phyloP scores from a whole-genome alignment of 202 grass and related monocot genomes.

The Elaeis oleifera region DNA sequence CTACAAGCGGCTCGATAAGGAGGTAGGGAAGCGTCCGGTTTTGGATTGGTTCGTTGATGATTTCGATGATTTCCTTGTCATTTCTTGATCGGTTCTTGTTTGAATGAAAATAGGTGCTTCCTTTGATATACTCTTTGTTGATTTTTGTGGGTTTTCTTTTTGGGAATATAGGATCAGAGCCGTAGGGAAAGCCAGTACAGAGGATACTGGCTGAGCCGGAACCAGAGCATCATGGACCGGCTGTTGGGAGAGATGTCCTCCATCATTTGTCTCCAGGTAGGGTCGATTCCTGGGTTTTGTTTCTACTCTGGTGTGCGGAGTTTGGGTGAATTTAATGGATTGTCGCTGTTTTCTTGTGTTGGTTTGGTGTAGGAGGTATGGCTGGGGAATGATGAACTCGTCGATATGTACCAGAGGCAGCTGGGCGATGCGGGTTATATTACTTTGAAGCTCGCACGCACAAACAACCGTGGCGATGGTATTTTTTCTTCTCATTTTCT shows the following conservation, averaged over 20 bases:
- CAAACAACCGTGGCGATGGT: constrained; percentile 22
- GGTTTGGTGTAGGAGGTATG: constrained; percentile 6
- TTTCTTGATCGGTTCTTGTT: no score
- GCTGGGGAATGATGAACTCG: constrained; percentile 20
- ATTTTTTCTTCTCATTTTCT: not conserved
- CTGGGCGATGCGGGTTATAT: constrained; percentile 11
- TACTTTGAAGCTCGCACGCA: constrained; percentile 8
- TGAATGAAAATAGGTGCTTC: no score
- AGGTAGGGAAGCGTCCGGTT: not conserved
- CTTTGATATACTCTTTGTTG: no score
- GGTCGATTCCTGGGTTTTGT: not conserved
- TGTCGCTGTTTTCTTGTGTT: not conserved
- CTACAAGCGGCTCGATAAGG: constrained; percentile 26
- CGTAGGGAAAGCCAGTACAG: constrained; percentile 16
- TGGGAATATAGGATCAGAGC: constrained; percentile 7
- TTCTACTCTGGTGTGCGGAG: no score
- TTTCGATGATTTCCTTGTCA: no score
- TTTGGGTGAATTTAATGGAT: not conserved
- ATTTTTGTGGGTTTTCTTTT: no score
- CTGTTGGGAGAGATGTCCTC: constrained; percentile 16
- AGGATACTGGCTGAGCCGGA: constrained; percentile 15
- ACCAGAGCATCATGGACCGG: constrained; percentile 12
- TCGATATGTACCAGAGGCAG: constrained; percentile 11
- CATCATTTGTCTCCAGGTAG: constrained; percentile 20
- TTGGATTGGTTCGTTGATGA: no score